Evolutionary conservation across 495 filamentous ascomycete genomes (phyloP).

Genomic region (Aspergillus ellipticus): DNA sequence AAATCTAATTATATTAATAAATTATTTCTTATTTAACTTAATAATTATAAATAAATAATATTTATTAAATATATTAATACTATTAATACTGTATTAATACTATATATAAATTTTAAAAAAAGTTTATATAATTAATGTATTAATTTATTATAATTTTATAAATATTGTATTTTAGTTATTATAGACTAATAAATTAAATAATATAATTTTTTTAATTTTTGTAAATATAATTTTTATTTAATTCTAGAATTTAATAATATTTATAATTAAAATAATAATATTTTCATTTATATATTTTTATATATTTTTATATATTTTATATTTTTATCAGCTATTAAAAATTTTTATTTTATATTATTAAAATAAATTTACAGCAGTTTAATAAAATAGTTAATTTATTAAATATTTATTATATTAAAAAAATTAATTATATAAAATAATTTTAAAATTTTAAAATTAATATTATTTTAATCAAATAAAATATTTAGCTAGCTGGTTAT

Average conservation of each 20-base stretch:
- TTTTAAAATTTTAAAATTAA: background rate
- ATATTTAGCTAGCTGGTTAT: background rate
- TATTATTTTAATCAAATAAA: background rate
- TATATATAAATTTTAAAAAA: no score
- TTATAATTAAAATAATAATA: no score
- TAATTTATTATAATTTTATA: background rate
- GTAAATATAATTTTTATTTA: no score
- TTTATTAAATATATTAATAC: no score
- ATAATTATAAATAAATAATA: no score
- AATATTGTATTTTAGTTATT: conserved; percentile 1
- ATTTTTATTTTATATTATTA: background rate
- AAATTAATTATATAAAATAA: no score
- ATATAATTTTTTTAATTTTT: background rate
- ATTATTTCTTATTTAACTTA: no score
- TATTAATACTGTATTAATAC: background rate
- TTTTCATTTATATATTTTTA: no score
- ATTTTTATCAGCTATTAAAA: no score
- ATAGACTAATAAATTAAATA: background rate
- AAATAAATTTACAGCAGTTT: background rate
- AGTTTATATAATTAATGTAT: background rate
- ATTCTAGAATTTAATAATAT: no score
- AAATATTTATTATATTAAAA: background rate
- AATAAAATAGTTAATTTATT: background rate
- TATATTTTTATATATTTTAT: no score
- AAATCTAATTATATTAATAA: no score